Evolutionary conservation across 306 rosid genomes (phyloP).

Genomic region (Rubus parviflorus): DNA sequence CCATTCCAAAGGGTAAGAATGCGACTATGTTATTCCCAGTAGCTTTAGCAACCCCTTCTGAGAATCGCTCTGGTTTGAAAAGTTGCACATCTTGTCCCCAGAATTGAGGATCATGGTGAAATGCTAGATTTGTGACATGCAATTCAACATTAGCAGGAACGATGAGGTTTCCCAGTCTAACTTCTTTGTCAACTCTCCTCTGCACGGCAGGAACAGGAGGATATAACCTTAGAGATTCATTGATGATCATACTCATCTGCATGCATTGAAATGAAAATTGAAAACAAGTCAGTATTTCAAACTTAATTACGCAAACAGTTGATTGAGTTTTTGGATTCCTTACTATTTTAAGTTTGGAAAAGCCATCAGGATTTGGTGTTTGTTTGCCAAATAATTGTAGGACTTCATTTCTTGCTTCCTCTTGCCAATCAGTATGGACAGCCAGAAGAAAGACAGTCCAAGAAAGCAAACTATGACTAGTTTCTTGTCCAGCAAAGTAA

Average conservation of each 20-base stretch:
- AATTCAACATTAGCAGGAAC: slow-evolving; percentile 15
- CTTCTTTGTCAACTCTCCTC: slow-evolving; percentile 12
- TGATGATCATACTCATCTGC: slow-evolving; percentile 35
- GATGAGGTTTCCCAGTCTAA: slow-evolving; percentile 14
- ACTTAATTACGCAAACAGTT: background rate
- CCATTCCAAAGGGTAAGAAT: slow-evolving; percentile 28
- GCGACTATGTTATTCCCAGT: slow-evolving; percentile 24
- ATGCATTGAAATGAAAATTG: background rate
- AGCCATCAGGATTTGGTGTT: slow-evolving; percentile 17
- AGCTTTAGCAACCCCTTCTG: slow-evolving; percentile 29
- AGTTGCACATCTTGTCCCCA: slow-evolving; percentile 34
- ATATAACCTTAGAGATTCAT: slow-evolving; percentile 28
- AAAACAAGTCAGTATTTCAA: background rate
- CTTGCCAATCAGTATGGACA: slow-evolving; percentile 34
- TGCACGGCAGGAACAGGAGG: slow-evolving; percentile 18
- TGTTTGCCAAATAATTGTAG: slow-evolving; percentile 14
- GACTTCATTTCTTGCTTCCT: slow-evolving; percentile 36
- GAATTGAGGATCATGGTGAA: slow-evolving; percentile 28
- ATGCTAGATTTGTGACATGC: slow-evolving; percentile 8
- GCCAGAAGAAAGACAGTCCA: slow-evolving; percentile 33
- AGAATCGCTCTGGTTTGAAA: slow-evolving; percentile 34
- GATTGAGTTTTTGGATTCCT: slow-evolving; percentile 4
- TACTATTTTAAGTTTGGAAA: slow-evolving; percentile 23
- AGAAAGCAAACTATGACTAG: slow-evolving; percentile 21
- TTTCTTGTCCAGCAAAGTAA: slow-evolving; percentile 34